Conservation (phyloP, 75 land plant species). For the Pseudotsuga menziesii region DNA sequence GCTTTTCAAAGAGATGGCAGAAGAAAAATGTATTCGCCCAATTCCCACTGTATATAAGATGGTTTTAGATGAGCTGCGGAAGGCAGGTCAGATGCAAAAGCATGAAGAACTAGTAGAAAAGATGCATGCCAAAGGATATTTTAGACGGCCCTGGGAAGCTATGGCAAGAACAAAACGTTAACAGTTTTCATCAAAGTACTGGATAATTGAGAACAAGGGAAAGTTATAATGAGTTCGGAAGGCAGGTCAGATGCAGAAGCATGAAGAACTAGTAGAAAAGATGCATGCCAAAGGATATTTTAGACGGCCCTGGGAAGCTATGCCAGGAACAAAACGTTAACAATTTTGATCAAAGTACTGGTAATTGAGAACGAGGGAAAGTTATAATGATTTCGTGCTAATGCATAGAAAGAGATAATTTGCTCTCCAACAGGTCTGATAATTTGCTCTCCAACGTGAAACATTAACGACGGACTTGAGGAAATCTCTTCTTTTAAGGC, state of each 20-base stretch:
- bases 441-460: too few species aligned
- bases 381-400: too few species aligned
- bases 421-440: too few species aligned
- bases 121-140: conserved; percentile 57
- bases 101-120: conserved; percentile 71
- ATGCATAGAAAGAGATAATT: too few species aligned
- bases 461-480: too few species aligned
- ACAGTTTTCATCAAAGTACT: too few species aligned
- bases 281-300: conserved; percentile 56
- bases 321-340: too few species aligned
- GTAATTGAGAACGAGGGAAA: too few species aligned
- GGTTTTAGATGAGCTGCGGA: conserved; percentile 57
- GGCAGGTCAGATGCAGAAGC: conserved; percentile 50
- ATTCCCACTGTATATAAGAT: conserved; percentile 35
- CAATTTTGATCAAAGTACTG: too few species aligned
- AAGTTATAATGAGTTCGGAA: not conserved
- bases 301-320: conserved; percentile 19
- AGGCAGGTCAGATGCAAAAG: conserved; percentile 51
- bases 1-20: conserved; percentile 61
- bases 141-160: conserved; percentile 19
- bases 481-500: too few species aligned
- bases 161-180: not conserved
- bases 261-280: conserved; percentile 67
- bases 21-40: conserved; percentile 62
- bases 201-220: not conserved